These are phyloP conservation scores for Hyphopichia khmerensis DNA, from an alignment of 1,139 yeast species.

Conservation along the genomic window DNA sequence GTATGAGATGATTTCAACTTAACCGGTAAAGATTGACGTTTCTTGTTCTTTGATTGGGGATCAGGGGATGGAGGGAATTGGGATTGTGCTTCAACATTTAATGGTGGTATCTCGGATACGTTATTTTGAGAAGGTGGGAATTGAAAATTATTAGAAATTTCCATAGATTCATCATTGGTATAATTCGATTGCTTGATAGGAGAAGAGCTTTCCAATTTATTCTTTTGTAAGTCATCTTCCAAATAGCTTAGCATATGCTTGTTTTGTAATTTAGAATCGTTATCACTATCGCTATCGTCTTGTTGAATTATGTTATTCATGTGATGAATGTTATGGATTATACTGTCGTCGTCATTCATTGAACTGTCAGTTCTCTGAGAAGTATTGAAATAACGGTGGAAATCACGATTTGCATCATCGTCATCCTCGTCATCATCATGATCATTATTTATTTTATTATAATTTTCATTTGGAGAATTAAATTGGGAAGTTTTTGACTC, in stretches of 20 bases:
- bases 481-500: conserved; percentile 14
- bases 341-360: conserved; percentile 6
- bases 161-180: conserved; percentile 18
- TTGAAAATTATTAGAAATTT: conserved; percentile 22
- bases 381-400: neutral
- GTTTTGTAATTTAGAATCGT: conserved; percentile 9
- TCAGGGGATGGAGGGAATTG: conserved; percentile 38
- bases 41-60: conserved; percentile 22
- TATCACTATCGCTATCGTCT: conserved; percentile 12
- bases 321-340: conserved; percentile 20
- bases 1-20: conserved; percentile 18
- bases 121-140: conserved; percentile 18
- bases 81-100: neutral
- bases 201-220: conserved; percentile 19
- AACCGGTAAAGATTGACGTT: conserved; percentile 39
- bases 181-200: conserved; percentile 20
- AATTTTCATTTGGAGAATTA: conserved; percentile 2
- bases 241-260: conserved; percentile 17
- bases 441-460: neutral
- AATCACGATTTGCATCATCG: conserved; percentile 5
- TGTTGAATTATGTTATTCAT: conserved; percentile 22
- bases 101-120: neutral
- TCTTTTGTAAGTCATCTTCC: conserved; percentile 19
- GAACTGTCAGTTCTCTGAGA: neutral
- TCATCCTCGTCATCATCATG: conserved; percentile 9